Evolutionary conservation across 2,329 filamentous ascomycete genomes (phyloP), one percentile per base, ranked within the genome.

Genomic region (Apiospora pterosperma): DNA sequence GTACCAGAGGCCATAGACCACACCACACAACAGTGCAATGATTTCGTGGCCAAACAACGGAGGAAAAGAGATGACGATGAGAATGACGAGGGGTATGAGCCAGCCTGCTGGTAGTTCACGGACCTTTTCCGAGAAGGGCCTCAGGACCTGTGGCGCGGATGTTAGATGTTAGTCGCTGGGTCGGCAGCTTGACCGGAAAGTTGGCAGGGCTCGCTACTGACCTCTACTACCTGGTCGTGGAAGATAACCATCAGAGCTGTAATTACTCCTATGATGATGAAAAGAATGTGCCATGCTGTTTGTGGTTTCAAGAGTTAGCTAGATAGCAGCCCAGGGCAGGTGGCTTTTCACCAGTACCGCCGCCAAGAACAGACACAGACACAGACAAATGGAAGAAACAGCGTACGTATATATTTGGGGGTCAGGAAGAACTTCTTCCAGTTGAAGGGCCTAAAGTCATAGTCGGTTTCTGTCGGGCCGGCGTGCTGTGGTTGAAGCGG

Each of bases 21-120:
- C 75, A 68, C 78, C 78, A 61, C 75, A 77, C n/a, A 80, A 66
- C 21, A 80, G 68, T n/a, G 75, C 78, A 52, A 80, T 69, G 44
- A 80, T 70, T 64, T 80, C 78, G 64, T 80, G 78, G 19, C 78
- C 78, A 62, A 80, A 80, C 14, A 80, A 69, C 1, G 78, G 78
- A 4, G 78, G 78, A 62, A 80, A 79, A 3, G 78, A 80, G 41
- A 80, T 77, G 39, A 76, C 52, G 59, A 80, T 72, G 34, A 80
- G 68, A 23, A 80, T 75, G 34, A 70, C 71, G 42, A 80, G 75
- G 6, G 78, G 78, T 52, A 80, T 79, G 7, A 80, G 48, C 70
- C 75, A 80, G 7, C 78, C 78, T 14, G 73, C 77, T 1, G 77
- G 76, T 2, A 78, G 67, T 19, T 77, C 74, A 36, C 77, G 73